A percentile compares a stretch with the other conserved stretches of the same genome.
Conservation (phyloP, 2,329 filamentous ascomycete species). For the Niveomyces coronatus region DNA sequence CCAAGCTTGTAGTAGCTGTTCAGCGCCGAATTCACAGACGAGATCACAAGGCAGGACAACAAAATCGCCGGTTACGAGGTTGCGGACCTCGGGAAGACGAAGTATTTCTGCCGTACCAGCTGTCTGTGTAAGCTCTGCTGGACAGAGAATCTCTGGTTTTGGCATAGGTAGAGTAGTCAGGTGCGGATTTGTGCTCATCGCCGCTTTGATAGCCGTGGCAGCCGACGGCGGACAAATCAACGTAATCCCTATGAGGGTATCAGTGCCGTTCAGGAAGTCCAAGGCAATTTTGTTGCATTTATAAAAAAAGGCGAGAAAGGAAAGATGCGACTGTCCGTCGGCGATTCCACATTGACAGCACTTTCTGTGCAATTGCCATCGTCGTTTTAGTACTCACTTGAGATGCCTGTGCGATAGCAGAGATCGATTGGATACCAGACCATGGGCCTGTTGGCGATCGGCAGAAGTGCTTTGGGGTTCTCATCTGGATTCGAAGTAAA, state of each 20-base stretch:
- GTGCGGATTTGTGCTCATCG: conserved; percentile 67
- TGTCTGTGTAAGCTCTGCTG: conserved; percentile 64
- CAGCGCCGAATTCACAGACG: conserved; percentile 78
- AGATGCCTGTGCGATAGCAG: conserved; percentile 72
- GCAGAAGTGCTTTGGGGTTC: conserved; percentile 71
- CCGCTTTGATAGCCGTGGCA: conserved; percentile 54
- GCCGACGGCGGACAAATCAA: conserved; percentile 56
- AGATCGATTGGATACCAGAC: conserved; percentile 84
- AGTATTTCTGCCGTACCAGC: conserved; percentile 86
- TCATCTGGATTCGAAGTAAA: conserved; percentile 74
- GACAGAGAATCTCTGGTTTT: conserved; percentile 65
- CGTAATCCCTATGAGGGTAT: conserved; percentile 42
- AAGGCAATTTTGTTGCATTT: not conserved
- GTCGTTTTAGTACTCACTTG: conserved; percentile 38
- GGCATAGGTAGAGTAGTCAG: conserved; percentile 64
- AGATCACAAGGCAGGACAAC: conserved; percentile 87
- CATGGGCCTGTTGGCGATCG: conserved; percentile 79
- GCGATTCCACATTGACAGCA: too few species aligned
- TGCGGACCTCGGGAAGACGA: conserved; percentile 69
- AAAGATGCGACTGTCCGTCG: too few species aligned
- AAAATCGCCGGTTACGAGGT: conserved; percentile 75
- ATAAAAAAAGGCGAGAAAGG: too few species aligned
- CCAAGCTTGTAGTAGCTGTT: conserved; percentile 80
- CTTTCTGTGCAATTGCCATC: too few species aligned
- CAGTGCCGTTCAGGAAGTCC: too few species aligned